Evolutionary conservation across 768 basidiomycete species (phyloP).

Genomic region (Imleria badia): DNA sequence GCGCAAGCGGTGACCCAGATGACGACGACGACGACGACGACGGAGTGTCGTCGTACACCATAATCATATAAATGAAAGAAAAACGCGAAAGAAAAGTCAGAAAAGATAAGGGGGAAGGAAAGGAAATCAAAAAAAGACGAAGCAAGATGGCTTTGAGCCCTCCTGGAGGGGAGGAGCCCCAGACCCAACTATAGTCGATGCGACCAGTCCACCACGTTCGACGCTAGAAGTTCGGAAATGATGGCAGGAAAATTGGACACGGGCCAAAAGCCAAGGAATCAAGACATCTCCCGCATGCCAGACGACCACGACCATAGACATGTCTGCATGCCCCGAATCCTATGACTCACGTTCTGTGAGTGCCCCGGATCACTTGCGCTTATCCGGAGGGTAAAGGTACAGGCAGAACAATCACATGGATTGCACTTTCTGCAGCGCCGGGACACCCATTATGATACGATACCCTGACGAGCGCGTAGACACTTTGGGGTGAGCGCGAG

Average conservation of each 20-base stretch:
- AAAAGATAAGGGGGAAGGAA: background rate
- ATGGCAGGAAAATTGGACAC: background rate
- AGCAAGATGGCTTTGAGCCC: background rate
- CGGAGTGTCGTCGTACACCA: background rate
- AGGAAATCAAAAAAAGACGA: background rate
- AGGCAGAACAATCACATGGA: slow-evolving; percentile 3
- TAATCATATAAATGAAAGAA: background rate
- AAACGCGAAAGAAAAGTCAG: background rate
- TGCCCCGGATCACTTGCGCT: background rate
- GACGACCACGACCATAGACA: background rate
- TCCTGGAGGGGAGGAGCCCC: background rate
- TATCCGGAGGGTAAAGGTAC: background rate
- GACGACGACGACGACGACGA: background rate
- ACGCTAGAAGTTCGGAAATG: slow-evolving; percentile 12
- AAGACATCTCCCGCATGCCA: background rate
- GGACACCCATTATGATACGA: background rate
- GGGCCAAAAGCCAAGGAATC: background rate
- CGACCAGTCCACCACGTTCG: background rate
- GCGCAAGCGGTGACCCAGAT: background rate
- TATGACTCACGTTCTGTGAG: background rate
- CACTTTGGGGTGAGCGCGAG: background rate
- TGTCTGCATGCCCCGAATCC: background rate
- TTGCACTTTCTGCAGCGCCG: background rate
- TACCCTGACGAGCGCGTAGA: background rate
- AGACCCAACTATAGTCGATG: background rate